A percentile compares a stretch with the other conserved stretches of the same genome.
Conservation (phyloP, 208 protist genomes). For the Trypanosoma congolense region DNA sequence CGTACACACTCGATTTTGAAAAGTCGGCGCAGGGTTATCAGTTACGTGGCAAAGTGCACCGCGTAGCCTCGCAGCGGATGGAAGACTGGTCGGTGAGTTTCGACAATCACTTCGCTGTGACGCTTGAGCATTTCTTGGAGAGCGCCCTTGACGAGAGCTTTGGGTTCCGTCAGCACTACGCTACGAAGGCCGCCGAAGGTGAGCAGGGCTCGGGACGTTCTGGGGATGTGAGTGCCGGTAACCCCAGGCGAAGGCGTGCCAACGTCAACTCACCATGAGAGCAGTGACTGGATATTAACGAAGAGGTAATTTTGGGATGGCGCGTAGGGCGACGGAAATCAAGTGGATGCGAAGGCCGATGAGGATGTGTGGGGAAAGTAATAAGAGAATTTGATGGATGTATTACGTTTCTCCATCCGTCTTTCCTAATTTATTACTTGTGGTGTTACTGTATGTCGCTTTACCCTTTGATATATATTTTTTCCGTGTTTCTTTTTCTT, state of each 20-base stretch:
- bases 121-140: constrained; percentile 79
- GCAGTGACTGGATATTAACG: too few species aligned
- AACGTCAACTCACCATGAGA: too few species aligned
- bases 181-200: constrained; percentile 8
- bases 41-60: constrained; percentile 64
- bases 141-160: constrained; percentile 81
- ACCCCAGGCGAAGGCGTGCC: constrained; percentile 15
- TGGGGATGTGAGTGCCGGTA: constrained; percentile 1
- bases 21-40: constrained; percentile 54
- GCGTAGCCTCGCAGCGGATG: constrained; percentile 39
- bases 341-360: too few species aligned
- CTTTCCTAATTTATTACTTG: too few species aligned
- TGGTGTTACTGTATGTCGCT: too few species aligned
- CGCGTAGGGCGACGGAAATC: too few species aligned
- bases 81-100: constrained; percentile 80
- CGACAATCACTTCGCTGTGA: constrained; percentile 78
- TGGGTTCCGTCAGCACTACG: constrained; percentile 59
- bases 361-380: too few species aligned
- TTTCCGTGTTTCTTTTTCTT: too few species aligned
- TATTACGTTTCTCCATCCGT: too few species aligned
- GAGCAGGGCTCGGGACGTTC: not conserved
- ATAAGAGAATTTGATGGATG: too few species aligned
- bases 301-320: too few species aligned
- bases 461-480: too few species aligned
- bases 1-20: constrained; percentile 70